Evolutionary conservation across 2,329 filamentous ascomycete genomes (phyloP), one percentile per base, ranked within the genome.

Genomic region (Calonectria hawksworthii): DNA sequence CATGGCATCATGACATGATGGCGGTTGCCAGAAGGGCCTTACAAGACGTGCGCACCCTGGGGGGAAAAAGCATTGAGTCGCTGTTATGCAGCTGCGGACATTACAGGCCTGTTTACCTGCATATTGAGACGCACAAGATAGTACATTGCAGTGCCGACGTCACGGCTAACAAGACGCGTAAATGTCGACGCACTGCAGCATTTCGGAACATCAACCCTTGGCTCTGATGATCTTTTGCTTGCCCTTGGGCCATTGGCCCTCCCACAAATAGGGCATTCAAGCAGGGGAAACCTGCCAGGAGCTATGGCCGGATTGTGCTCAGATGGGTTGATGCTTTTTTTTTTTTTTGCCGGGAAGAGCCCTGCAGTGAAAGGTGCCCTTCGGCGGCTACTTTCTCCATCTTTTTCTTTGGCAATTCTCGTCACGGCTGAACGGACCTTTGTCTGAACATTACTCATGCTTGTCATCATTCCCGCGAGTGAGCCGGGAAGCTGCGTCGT

Each of bases 221-320:
- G 51, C 68, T 63, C 64, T 67, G 44, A 61, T 66, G 76, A 68
- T 64, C 61, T 66, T 68, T 44, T 74, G 67, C 59, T 38, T 68
- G 74, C 64, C 63, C 44, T 73, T 63, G 68, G 38, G 23, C 52
- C 68, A 72, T 68, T 65, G 56, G 30, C 36, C 51, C 64, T 68
- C 67, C 64, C 65, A 56, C 65, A 75, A 71, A 66, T 64, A 67
- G 63, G 69, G 59, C 74, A 52, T 41, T 69, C 38, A 66, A 59
- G 72, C 70, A 75, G 75, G 75, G 71, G 71, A 71, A 28, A 74
- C 69, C 66, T 68, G 73, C 65, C 73, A 68, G 76, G 70, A 77
- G 77, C 75, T 77, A 77, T 77, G 73, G 70, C 75, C 72, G 67
- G 47, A 61, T 71, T 51, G 52, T 66, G 71, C 68, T 68, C 71